Evolutionary conservation across 768 basidiomycete genomes (phyloP).

Genomic region (Boletus subcaerulescens): DNA sequence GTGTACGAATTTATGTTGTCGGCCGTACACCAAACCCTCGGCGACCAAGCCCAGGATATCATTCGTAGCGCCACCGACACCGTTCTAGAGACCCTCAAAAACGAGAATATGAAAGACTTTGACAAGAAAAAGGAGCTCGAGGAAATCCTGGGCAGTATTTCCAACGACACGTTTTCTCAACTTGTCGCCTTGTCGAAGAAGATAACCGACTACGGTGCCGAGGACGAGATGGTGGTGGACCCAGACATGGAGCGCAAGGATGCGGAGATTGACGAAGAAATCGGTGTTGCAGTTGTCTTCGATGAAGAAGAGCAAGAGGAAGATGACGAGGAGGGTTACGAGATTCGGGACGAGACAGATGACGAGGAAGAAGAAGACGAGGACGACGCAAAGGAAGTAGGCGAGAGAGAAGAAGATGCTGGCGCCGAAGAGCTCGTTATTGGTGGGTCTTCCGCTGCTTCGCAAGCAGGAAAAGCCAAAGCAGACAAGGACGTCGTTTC

Average conservation of each 20-base stretch:
- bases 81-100: conserved; percentile 85
- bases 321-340: conserved; percentile 86
- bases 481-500: conserved; percentile 78
- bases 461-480: conserved; percentile 45
- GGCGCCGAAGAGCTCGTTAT: conserved; percentile 75
- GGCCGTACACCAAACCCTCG: conserved; percentile 76
- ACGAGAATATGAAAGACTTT: conserved; percentile 87
- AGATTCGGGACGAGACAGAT: conserved; percentile 80
- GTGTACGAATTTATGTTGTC: conserved; percentile 91
- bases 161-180: conserved; percentile 76
- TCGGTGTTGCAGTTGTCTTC: conserved; percentile 97
- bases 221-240: conserved; percentile 77
- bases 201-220: conserved; percentile 91
- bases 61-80: conserved; percentile 94
- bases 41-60: conserved; percentile 95
- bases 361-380: conserved; percentile 57
- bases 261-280: conserved; percentile 91
- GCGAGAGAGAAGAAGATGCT: conserved; percentile 44
- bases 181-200: conserved; percentile 86
- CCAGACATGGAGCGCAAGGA: conserved; percentile 80
- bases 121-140: conserved; percentile 97
- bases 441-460: conserved; percentile 59
- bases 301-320: conserved; percentile 97
- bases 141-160: conserved; percentile 59
- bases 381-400: conserved; percentile 41